Evolutionary conservation across 805 yeast species (phyloP).

Genomic region (Sporopachydermia lactativora): DNA sequence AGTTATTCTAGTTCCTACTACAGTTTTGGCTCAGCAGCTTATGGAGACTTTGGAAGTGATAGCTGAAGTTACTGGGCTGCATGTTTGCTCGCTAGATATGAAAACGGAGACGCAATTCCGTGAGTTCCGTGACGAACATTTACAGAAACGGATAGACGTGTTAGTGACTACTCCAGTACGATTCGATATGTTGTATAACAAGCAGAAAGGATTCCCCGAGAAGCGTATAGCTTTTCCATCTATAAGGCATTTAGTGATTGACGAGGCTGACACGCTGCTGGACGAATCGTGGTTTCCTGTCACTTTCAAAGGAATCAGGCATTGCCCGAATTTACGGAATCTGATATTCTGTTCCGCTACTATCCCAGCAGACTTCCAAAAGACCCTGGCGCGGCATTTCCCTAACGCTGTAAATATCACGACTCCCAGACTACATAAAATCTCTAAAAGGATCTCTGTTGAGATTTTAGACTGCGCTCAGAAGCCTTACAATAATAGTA

Average conservation of each 20-base stretch:
- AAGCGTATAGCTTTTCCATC: conserved; percentile 20
- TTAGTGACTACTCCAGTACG: conserved; percentile 80
- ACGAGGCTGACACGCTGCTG: conserved; percentile 89
- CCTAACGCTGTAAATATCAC: conserved; percentile 55
- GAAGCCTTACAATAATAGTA: conserved; percentile 75
- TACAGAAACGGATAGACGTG: conserved; percentile 49
- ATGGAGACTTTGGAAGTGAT: conserved; percentile 24
- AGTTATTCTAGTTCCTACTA: conserved; percentile 77
- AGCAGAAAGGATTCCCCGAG: conserved; percentile 15
- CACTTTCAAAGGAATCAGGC: conserved; percentile 40
- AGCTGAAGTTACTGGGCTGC: conserved; percentile 25
- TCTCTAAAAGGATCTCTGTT: conserved; percentile 66
- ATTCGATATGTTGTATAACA: conserved; percentile 26
- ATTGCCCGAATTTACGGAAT: conserved; percentile 41
- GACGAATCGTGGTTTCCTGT: conserved; percentile 64
- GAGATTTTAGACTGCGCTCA: conserved; percentile 62
- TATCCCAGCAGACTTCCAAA: conserved; percentile 64
- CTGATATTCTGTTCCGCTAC: conserved; percentile 82
- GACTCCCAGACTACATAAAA: conserved; percentile 70
- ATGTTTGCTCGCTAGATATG: conserved; percentile 47
- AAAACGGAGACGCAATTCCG: conserved; percentile 34
- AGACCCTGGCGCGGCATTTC: conserved; percentile 41
- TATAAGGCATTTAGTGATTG: conserved; percentile 42
- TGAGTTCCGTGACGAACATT: conserved; percentile 30
- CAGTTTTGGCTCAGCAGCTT: conserved; percentile 79